Conservation (phyloP, 1,284 basidiomycete genomes). For the Sphaerobolus stellatus region DNA sequence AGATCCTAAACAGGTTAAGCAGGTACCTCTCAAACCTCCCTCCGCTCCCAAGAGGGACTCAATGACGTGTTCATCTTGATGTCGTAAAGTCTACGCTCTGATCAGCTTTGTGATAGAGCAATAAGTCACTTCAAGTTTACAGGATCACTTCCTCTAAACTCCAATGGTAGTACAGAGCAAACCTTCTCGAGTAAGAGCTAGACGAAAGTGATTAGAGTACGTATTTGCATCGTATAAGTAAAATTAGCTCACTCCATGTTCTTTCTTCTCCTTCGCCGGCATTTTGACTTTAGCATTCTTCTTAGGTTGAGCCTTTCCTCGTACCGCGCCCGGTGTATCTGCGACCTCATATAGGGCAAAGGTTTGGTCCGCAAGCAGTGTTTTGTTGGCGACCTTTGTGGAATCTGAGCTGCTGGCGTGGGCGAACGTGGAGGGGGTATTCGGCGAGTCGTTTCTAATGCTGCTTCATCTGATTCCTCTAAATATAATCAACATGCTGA, state of each 20-base stretch:
- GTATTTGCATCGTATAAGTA: not conserved
- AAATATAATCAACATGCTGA: too few species aligned
- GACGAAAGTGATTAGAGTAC: not conserved
- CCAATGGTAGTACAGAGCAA: constrained; percentile 79
- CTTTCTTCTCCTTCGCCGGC: constrained; percentile 80
- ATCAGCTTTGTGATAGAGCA: not conserved
- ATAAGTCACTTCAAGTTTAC: constrained; percentile 41
- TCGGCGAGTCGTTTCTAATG: constrained; percentile 30
- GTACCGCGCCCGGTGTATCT: constrained; percentile 31
- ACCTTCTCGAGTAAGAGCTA: constrained; percentile 71
- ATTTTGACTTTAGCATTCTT: constrained; percentile 64
- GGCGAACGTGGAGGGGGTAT: constrained; percentile 13
- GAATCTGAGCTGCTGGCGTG: constrained; percentile 16
- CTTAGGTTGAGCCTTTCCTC: constrained; percentile 48
- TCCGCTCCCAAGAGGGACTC: constrained; percentile 60
- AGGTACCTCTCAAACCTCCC: constrained; percentile 57
- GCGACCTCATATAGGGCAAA: constrained; percentile 29
- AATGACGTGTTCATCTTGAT: constrained; percentile 76
- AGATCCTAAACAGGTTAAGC: constrained; percentile 7
- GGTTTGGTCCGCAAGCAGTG: constrained; percentile 35
- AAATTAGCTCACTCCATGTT: constrained; percentile 53
- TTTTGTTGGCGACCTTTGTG: constrained; percentile 40
- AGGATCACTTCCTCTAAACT: constrained; percentile 86
- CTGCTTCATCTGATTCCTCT: constrained; percentile 36
- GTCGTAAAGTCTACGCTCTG: constrained; percentile 58